A percentile compares a stretch with the other conserved stretches of the same genome.
These are phyloP conservation scores for Dictyostelium citrinum DNA, from an alignment of 78 protist species.

Conservation along the genomic window DNA sequence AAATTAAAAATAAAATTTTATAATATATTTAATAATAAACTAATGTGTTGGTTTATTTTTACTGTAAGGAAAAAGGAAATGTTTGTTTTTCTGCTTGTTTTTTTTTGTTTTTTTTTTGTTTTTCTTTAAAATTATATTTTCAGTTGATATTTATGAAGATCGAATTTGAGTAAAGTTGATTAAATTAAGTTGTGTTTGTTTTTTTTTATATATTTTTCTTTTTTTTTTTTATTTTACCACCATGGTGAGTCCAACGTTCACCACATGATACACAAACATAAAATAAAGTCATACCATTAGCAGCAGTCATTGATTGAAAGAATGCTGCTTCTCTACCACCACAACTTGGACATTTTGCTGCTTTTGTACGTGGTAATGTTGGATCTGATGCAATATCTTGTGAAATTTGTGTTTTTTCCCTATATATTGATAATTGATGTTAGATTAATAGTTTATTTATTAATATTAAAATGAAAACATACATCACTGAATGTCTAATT, in stretches of 20 bases:
- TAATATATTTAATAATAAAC: background rate
- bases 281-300: slow-evolving; percentile 47
- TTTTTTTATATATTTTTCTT: background rate
- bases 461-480: background rate
- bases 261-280: slow-evolving; percentile 58
- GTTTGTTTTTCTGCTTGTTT: background rate
- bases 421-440: background rate
- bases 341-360: slow-evolving; percentile 49
- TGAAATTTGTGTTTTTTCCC: slow-evolving; percentile 61
- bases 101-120: background rate
- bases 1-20: background rate
- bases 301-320: slow-evolving; percentile 42
- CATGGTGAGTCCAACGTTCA: slow-evolving; percentile 48
- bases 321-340: slow-evolving; percentile 67
- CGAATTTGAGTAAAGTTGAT: background rate
- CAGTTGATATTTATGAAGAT: background rate
- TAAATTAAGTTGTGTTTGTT: background rate
- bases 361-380: slow-evolving; percentile 66
- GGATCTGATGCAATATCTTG: slow-evolving; percentile 71
- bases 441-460: background rate
- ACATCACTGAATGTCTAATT: slow-evolving; percentile 63
- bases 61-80: background rate
- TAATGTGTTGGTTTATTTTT: background rate
- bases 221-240: background rate
- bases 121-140: background rate